Evolutionary conservation across 2,329 filamentous ascomycete genomes (phyloP).

Genomic region (Leptographium lundbergii): DNA sequence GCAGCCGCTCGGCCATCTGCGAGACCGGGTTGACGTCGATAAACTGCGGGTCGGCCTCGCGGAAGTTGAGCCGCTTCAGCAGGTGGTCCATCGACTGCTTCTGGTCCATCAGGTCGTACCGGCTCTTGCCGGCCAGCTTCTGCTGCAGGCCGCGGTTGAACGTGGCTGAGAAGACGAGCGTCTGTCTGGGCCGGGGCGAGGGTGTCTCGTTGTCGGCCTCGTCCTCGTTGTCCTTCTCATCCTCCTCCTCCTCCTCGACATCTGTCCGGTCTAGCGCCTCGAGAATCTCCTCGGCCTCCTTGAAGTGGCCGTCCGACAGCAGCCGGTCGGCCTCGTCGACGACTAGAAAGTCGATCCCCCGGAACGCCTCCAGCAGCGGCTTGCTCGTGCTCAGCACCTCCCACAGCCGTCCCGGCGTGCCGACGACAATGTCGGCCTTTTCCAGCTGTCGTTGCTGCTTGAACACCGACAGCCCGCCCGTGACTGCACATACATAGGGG

Average conservation of each 20-base stretch:
- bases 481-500: slow-evolving; percentile 74
- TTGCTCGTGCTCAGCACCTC: slow-evolving; percentile 73
- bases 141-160: slow-evolving; percentile 87
- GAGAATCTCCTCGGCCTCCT: slow-evolving; percentile 83
- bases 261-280: slow-evolving; percentile 63
- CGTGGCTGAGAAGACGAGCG: slow-evolving; percentile 90
- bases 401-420: slow-evolving; percentile 86
- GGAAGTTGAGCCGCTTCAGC: slow-evolving; percentile 78
- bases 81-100: slow-evolving; percentile 87
- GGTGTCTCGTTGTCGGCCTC: slow-evolving; percentile 28
- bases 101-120: slow-evolving; percentile 53
- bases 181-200: slow-evolving; percentile 47
- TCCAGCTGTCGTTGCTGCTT: slow-evolving; percentile 82
- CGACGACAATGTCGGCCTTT: slow-evolving; percentile 83
- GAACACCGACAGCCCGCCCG: slow-evolving; percentile 82
- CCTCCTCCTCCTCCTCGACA: slow-evolving; percentile 40
- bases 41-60: slow-evolving; percentile 72
- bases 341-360: slow-evolving; percentile 67
- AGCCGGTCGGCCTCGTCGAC: slow-evolving; percentile 91
- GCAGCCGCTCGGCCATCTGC: slow-evolving; percentile 77
- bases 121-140: slow-evolving; percentile 71
- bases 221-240: slow-evolving; percentile 33
- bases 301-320: slow-evolving; percentile 86
- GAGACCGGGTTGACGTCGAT: slow-evolving; percentile 82
- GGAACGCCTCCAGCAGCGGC: slow-evolving; percentile 57